Percentiles rank a stretch among this genome's conserved stretches.
phyloP scores from a whole-genome alignment of 1,139 yeast species.

The Kluyveromyces sp. region DNA sequence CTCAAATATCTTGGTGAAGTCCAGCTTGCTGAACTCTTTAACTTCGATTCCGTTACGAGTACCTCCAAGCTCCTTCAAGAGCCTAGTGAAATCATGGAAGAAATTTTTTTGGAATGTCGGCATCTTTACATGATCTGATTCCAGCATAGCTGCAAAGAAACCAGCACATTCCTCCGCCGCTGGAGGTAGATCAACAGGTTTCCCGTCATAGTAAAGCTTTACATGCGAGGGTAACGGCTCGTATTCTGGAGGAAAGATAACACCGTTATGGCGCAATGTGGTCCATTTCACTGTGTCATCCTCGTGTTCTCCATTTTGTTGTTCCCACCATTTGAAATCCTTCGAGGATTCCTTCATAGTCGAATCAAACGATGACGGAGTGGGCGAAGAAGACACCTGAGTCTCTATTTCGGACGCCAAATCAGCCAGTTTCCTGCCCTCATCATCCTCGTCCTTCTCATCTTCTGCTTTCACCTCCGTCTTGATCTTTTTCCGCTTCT shows the following conservation, averaged over 20 bases:
- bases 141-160: conserved; percentile 81
- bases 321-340: conserved; percentile 81
- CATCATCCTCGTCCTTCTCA: conserved; percentile 12
- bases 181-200: conserved; percentile 62
- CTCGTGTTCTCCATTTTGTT: conserved; percentile 45
- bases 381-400: background rate
- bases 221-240: conserved; percentile 80
- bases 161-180: conserved; percentile 97
- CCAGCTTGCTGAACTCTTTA: conserved; percentile 59
- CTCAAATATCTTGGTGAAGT: conserved; percentile 67
- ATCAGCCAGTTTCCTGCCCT: conserved; percentile 8
- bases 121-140: conserved; percentile 82
- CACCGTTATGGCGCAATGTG: conserved; percentile 81
- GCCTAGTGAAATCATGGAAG: conserved; percentile 67
- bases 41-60: conserved; percentile 44
- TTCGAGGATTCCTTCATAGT: conserved; percentile 50
- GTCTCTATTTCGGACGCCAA: conserved; percentile 2
- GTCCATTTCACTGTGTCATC: conserved; percentile 84
- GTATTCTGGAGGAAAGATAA: conserved; percentile 86
- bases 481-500: conserved; percentile 7
- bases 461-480: conserved; percentile 5
- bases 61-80: conserved; percentile 65
- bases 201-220: conserved; percentile 67
- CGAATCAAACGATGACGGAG: conserved; percentile 2
- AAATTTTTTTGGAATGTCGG: conserved; percentile 83